phyloP scores from a whole-genome alignment of 257 asterid species.

The Coffea eugenioides region DNA sequence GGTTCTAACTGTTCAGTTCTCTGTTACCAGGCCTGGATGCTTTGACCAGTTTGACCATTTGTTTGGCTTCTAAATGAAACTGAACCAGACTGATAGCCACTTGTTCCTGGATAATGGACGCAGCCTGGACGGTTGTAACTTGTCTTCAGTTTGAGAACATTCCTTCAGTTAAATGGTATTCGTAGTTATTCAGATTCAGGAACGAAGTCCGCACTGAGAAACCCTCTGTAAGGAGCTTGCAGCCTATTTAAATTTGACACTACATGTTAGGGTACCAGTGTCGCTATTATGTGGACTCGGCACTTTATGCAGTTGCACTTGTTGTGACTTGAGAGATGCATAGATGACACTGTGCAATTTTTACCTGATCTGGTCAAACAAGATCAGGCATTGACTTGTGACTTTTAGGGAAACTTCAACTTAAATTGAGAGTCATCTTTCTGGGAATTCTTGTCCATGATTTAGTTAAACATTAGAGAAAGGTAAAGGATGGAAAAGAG shows the following conservation, averaged over 20 bases:
- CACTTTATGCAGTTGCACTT: neutral
- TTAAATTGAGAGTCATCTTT: neutral
- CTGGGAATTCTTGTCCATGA: neutral
- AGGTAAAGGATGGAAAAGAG: neutral
- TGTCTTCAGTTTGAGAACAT: neutral
- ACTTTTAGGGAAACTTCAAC: neutral
- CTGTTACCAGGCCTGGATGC: neutral
- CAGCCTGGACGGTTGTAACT: neutral
- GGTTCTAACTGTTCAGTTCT: conserved; percentile 3
- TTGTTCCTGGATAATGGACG: neutral
- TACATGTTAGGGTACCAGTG: neutral
- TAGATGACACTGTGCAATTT: neutral
- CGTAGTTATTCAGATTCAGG: neutral
- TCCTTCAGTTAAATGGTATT: neutral
- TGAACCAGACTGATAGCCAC: neutral
- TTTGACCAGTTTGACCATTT: neutral
- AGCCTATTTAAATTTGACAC: neutral
- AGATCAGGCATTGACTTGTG: neutral
- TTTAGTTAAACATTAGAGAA: neutral
- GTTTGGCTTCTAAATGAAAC: neutral
- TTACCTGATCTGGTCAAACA: neutral
- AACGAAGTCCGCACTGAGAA: neutral
- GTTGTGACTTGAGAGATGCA: neutral
- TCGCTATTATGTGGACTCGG: neutral
- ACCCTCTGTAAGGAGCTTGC: neutral